Conservation (phyloP, 2,329 filamentous ascomycete species). For the Ascochyta lentis region DNA sequence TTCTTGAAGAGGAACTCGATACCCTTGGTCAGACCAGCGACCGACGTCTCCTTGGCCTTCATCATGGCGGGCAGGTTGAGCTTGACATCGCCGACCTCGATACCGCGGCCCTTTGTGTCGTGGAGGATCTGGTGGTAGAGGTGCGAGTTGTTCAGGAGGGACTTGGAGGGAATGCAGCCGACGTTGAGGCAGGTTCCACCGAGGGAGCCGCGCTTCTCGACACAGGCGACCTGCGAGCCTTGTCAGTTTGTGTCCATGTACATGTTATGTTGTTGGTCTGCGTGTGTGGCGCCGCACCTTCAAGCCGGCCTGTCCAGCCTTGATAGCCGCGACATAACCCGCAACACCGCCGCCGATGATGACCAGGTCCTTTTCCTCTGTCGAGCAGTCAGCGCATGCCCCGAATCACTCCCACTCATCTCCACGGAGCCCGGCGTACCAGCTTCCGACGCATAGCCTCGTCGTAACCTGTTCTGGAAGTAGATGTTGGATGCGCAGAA, state of each 20-base stretch:
- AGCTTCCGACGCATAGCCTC: slow-evolving; percentile 63
- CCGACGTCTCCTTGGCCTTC: slow-evolving; percentile 97
- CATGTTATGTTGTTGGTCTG: not conserved
- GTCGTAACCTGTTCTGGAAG: slow-evolving; percentile 60
- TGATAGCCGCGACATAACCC: slow-evolving; percentile 98
- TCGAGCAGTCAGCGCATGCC: slow-evolving; percentile 43
- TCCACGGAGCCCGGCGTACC: slow-evolving; percentile 45
- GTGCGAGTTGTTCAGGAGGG: slow-evolving; percentile 98
- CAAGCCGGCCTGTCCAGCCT: slow-evolving; percentile 94
- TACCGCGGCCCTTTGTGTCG: slow-evolving; percentile 96
- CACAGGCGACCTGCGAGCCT: slow-evolving; percentile 80
- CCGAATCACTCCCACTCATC: slow-evolving; percentile 7
- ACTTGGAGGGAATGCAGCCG: slow-evolving; percentile 99
- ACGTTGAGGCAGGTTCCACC: slow-evolving; percentile 99
- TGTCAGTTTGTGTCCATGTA: slow-evolving; percentile 13
- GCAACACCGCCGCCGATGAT: slow-evolving; percentile 98
- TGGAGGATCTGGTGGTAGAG: slow-evolving; percentile 97
- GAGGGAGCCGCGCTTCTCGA: slow-evolving; percentile 95
- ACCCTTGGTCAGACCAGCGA: slow-evolving; percentile 89
- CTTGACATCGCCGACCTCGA: slow-evolving; percentile 96
- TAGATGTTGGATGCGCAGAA: slow-evolving; percentile 53
- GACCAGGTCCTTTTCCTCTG: slow-evolving; percentile 94
- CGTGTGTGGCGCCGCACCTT: slow-evolving; percentile 67
- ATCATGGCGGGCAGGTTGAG: slow-evolving; percentile 95
- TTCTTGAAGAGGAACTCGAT: slow-evolving; percentile 99